Conservation (phyloP, 768 basidiomycete genomes). For the Auriscalpium vulgare region DNA sequence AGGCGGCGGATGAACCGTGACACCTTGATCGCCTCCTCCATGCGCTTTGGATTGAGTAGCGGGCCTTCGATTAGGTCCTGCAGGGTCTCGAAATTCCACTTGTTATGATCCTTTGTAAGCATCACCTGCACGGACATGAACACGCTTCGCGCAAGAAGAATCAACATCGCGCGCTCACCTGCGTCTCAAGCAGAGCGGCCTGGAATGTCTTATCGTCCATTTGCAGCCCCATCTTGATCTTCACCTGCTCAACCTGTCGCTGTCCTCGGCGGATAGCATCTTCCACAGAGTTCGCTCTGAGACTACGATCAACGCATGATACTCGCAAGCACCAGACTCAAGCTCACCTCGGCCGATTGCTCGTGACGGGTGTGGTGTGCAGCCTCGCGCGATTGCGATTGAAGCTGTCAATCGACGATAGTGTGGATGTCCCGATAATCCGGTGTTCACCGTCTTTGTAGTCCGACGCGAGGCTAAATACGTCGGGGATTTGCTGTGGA, state of each 20-base stretch:
- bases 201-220: conserved; percentile 96
- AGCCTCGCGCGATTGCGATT: conserved; percentile 80
- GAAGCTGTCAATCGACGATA: conserved; percentile 87
- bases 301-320: neutral
- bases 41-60: conserved; percentile 78
- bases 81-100: conserved; percentile 89
- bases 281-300: conserved; percentile 72
- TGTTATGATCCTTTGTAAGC: conserved; percentile 78
- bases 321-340: neutral
- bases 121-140: conserved; percentile 49
- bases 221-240: conserved; percentile 84
- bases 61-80: conserved; percentile 90
- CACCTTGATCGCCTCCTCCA: conserved; percentile 92
- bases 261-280: conserved; percentile 85
- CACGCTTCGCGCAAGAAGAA: neutral
- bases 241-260: conserved; percentile 83
- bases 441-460: conserved; percentile 72
- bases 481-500: conserved; percentile 65
- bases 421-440: conserved; percentile 74
- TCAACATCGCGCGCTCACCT: conserved; percentile 36
- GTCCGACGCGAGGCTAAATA: conserved; percentile 80
- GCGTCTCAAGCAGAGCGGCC: conserved; percentile 74
- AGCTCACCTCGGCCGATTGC: conserved; percentile 58
- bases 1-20: conserved; percentile 84
- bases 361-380: conserved; percentile 44